Percentiles rank a stretch among this genome's conserved stretches.
These are phyloP conservation scores for Naganishia antarctica DNA, from an alignment of 768 basidiomycete genomes.

Conservation along the genomic window DNA sequence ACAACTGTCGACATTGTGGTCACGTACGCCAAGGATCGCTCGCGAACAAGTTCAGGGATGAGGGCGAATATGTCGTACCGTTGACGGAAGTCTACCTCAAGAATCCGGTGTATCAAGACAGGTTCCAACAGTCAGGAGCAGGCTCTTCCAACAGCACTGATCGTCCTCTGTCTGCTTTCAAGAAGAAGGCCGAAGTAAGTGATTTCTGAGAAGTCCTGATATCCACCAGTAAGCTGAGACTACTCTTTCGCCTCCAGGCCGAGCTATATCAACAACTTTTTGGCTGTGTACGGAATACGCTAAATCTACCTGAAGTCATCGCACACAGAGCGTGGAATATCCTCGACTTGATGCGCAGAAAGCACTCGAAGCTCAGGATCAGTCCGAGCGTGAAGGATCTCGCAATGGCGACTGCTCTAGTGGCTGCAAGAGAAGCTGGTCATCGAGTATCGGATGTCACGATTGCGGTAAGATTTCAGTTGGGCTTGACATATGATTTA, in stretches of 20 bases:
- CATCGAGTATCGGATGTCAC: background rate
- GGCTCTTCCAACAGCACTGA: too few relatives aligned
- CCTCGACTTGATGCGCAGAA: background rate
- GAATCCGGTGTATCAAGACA: background rate
- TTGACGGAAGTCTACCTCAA: slow-evolving; percentile 9
- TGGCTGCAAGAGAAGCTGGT: slow-evolving; percentile 14
- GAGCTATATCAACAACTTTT: background rate
- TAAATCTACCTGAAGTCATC: background rate
- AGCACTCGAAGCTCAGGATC: background rate
- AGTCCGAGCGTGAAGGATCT: background rate
- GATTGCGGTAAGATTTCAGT: slow-evolving; percentile 9
- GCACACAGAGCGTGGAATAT: slow-evolving; percentile 10
- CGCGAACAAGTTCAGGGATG: background rate
- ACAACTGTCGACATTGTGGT: slow-evolving; percentile 11
- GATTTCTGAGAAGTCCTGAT: too few relatives aligned
- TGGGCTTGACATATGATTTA: too few relatives aligned
- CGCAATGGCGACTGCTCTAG: background rate
- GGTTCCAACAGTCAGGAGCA: background rate
- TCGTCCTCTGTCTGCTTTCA: background rate
- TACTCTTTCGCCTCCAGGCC: background rate
- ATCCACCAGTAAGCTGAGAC: too few relatives aligned
- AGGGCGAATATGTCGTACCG: slow-evolving; percentile 5
- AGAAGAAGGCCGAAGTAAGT: background rate
- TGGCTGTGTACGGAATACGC: slow-evolving; percentile 7
- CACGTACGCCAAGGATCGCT: background rate